These are phyloP conservation scores for Astrothelium macrocarpum DNA, from an alignment of 495 filamentous ascomycete species.

Conservation along the genomic window DNA sequence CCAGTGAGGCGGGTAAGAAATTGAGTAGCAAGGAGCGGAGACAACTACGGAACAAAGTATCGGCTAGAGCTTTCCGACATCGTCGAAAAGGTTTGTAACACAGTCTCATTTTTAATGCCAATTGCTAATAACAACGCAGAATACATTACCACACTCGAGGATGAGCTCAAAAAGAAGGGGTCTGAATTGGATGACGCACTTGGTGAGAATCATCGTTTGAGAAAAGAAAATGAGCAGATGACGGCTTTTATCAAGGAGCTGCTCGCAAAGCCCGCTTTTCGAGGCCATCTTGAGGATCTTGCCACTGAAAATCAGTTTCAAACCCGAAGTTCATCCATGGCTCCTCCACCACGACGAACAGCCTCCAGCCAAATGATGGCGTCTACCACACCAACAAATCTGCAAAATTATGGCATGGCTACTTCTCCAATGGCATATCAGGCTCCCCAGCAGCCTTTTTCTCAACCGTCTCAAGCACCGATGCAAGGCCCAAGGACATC, in stretches of 20 bases:
- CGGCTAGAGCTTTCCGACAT: slow-evolving; percentile 89
- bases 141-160: slow-evolving; percentile 89
- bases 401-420: background rate
- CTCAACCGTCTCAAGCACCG: slow-evolving; percentile 17
- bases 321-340: slow-evolving; percentile 11
- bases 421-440: slow-evolving; percentile 14
- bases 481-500: slow-evolving; percentile 51
- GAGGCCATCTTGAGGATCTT: slow-evolving; percentile 10
- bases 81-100: slow-evolving; percentile 76
- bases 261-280: slow-evolving; percentile 20
- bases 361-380: slow-evolving; percentile 33
- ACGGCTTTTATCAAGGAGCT: slow-evolving; percentile 69
- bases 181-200: slow-evolving; percentile 64
- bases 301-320: slow-evolving; percentile 13
- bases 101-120: background rate
- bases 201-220: slow-evolving; percentile 59
- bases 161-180: slow-evolving; percentile 62
- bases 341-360: slow-evolving; percentile 27
- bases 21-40: slow-evolving; percentile 87
- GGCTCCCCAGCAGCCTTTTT: slow-evolving; percentile 27
- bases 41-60: slow-evolving; percentile 96
- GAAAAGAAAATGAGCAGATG: slow-evolving; percentile 78
- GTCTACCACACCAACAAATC: slow-evolving; percentile 33
- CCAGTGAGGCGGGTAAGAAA: slow-evolving; percentile 96
- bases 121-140: slow-evolving; percentile 54